Base-by-base conservation (phyloP, 441 rosid genomes). In the Euphorbia neoarborescens region DNA sequence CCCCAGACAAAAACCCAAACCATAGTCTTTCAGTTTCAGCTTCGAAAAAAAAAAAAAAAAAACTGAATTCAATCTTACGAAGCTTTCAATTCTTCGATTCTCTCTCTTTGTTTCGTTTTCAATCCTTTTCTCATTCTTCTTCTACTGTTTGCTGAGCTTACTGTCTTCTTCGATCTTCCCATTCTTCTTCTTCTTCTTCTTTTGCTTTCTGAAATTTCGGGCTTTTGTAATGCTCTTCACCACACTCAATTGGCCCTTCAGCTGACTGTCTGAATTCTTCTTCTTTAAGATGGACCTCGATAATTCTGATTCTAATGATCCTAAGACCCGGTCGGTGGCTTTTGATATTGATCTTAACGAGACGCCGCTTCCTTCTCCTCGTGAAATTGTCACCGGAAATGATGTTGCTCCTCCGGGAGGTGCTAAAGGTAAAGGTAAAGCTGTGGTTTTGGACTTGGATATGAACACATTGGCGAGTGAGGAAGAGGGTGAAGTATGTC, bases 311-410 rank as follows among this genome's bases (percentile, higher is more conserved):
- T 61, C 59, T 24, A 38, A 64, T 3, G 17, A 12, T 14, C 46
- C 61, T 46, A 37, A 57, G 51, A 34, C 15, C 42, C 69, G 73
- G 22, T 3, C 66, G 48, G 68, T 71, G 54, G 65, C 73, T 61
- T 78, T 81, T 19, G 77, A 68, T 19, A 83, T 85, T 78, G 89
- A 85, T 80, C 87, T 85, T 53, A 83, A 85, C 75, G 85, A 81
- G 79, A 61, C 80, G 28, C 89, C 89, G 27, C 66, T 79, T 19
- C 68, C 78, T 19, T 76, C 88, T 35, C 81, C 81, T 11, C 67
- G 70, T 25, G 84, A 81, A 40, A 32, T 24, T 9, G 54, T 34
- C 13, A 19, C 22, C 64, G 71, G 53, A 32, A 56, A 5, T n/a
- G 63, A 6, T 32, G 22, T 40, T 7, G 8, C 37, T 0, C 70